Evolutionary conservation across 169 alveolate genomes (phyloP).

Genomic region (Plasmodium cynomolgi): DNA sequence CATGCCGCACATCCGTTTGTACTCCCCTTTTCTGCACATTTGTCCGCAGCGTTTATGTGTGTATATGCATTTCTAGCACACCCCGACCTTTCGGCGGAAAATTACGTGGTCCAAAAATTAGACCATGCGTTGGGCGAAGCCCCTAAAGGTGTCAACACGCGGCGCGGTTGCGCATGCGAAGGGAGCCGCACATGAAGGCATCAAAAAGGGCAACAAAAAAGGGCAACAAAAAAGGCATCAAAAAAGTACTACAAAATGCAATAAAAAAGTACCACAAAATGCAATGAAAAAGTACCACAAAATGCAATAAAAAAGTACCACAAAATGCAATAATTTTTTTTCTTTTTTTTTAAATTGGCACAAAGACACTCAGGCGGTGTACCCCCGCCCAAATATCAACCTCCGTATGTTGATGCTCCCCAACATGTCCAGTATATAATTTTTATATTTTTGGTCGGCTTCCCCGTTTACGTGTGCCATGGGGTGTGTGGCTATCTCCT

Average conservation of each 20-base stretch:
- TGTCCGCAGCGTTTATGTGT: not conserved
- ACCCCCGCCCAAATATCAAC: slow-evolving; percentile 25
- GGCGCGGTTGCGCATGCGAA: not conserved
- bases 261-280: not conserved
- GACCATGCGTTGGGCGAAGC: not conserved
- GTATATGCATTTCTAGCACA: not conserved
- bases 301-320: not conserved
- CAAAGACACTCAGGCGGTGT: not conserved
- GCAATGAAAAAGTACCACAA: not conserved
- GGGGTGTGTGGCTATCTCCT: not conserved
- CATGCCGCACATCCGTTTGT: not conserved
- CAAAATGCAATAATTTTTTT: not conserved
- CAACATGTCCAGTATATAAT: slow-evolving; percentile 40
- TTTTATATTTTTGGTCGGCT: slow-evolving; percentile 14
- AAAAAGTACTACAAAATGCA: not conserved
- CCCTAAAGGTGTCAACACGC: not conserved
- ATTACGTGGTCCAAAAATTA: not conserved
- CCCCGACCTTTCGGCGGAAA: not conserved
- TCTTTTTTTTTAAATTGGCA: not conserved
- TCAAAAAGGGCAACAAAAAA: not conserved
- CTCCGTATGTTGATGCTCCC: slow-evolving; percentile 28
- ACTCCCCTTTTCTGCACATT: not conserved
- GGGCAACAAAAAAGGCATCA: not conserved
- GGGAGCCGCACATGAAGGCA: not conserved
- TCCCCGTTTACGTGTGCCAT: not conserved